These are phyloP conservation scores for Salix caprea DNA, from an alignment of 345 rosid genomes.

Conservation along the genomic window DNA sequence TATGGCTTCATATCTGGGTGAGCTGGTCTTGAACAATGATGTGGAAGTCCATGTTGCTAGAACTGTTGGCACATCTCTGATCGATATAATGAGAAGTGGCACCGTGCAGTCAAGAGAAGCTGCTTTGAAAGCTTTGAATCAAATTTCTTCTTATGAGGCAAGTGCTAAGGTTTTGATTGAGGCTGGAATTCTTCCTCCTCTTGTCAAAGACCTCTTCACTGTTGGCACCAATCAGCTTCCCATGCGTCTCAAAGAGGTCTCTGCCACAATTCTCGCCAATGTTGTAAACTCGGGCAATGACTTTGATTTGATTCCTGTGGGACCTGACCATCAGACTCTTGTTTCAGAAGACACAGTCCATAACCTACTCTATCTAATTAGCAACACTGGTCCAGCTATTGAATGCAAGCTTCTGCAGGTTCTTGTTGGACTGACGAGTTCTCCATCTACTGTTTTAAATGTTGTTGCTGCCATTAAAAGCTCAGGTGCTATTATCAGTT, in stretches of 20 bases:
- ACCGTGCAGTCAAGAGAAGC: constrained; percentile 70
- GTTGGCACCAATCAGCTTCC: constrained; percentile 60
- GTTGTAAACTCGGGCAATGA: constrained; percentile 74
- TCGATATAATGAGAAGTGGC: constrained; percentile 68
- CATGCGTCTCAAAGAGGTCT: constrained; percentile 78
- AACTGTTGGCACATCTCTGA: constrained; percentile 72
- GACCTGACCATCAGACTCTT: constrained; percentile 68
- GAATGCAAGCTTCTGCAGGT: constrained; percentile 91
- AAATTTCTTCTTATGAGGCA: constrained; percentile 68
- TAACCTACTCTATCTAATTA: constrained; percentile 74
- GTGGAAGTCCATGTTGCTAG: constrained; percentile 72
- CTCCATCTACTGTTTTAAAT: constrained; percentile 53
- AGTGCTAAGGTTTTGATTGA: constrained; percentile 77
- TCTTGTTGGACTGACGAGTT: constrained; percentile 87
- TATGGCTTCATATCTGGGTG: constrained; percentile 89
- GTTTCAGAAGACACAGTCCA: constrained; percentile 79
- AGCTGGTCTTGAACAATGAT: constrained; percentile 72
- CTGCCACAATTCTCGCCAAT: constrained; percentile 91
- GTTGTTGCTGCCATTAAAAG: constrained; percentile 83
- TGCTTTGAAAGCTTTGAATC: constrained; percentile 79
- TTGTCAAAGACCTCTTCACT: constrained; percentile 72
- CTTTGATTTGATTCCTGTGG: constrained; percentile 60
- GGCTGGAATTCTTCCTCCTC: constrained; percentile 84
- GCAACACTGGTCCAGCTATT: constrained; percentile 95
- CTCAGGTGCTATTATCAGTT: constrained; percentile 86